phyloP scores from a whole-genome alignment of 2,329 filamentous ascomycete species.

The Capronia coronata region DNA sequence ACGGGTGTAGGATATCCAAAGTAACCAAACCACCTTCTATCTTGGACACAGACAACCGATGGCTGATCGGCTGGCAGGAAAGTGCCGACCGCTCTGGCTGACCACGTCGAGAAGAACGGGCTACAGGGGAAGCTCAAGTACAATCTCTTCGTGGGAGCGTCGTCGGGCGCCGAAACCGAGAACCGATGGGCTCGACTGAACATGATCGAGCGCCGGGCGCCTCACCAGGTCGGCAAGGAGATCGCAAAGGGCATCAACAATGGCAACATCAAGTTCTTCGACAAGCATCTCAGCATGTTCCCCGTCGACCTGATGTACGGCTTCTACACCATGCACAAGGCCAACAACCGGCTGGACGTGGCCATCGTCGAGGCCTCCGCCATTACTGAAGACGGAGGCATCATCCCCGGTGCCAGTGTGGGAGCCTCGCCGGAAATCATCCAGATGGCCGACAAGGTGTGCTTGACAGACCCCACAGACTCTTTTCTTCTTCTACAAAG shows the following conservation, averaged over 20 bases:
- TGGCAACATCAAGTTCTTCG: slow-evolving; percentile 83
- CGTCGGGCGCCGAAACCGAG: slow-evolving; percentile 81
- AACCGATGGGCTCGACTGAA: slow-evolving; percentile 83
- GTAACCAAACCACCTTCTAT: slow-evolving; percentile 44
- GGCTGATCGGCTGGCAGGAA: slow-evolving; percentile 50
- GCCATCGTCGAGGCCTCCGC: slow-evolving; percentile 79
- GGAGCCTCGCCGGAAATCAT: slow-evolving; percentile 79
- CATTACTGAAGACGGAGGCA: slow-evolving; percentile 82
- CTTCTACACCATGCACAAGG: slow-evolving; percentile 75
- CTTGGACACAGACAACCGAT: not conserved
- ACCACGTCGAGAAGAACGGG: slow-evolving; percentile 81
- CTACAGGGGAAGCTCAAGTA: slow-evolving; percentile 80
- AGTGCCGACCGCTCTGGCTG: slow-evolving; percentile 74
- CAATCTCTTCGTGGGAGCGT: slow-evolving; percentile 83
- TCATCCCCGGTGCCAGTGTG: slow-evolving; percentile 78
- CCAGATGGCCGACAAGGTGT: slow-evolving; percentile 81
- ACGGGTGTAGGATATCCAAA: slow-evolving; percentile 87
- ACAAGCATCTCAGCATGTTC: slow-evolving; percentile 92
- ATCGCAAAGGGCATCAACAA: slow-evolving; percentile 88
- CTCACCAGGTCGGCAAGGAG: slow-evolving; percentile 84
- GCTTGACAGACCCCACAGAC: not conserved
- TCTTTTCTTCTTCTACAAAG: slow-evolving; percentile 9
- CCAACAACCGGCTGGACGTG: slow-evolving; percentile 69
- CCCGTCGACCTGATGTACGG: slow-evolving; percentile 69
- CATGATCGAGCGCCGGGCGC: slow-evolving; percentile 80